Evolutionary conservation across 2,329 filamentous ascomycete species (phyloP).

Genomic region (Epichloe uncinata): DNA sequence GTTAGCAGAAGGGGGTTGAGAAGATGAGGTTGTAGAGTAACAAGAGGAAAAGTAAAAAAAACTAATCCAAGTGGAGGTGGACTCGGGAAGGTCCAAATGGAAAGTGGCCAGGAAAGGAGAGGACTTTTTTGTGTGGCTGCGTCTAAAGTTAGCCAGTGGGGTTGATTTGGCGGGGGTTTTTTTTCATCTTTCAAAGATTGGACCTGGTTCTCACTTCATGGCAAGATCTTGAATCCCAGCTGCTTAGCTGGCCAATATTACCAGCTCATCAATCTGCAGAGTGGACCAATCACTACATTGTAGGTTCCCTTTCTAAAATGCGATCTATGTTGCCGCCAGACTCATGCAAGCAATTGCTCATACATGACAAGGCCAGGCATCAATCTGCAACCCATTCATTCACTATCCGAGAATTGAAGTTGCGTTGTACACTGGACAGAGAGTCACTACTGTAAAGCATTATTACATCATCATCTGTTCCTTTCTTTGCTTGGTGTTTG

Average conservation of each 20-base stretch:
- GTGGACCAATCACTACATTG: too few relatives aligned
- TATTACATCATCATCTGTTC: too few relatives aligned
- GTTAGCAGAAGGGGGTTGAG: conserved; percentile 5
- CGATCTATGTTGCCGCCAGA: too few relatives aligned
- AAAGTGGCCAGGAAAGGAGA: conserved; percentile 1
- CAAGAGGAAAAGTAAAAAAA: background rate
- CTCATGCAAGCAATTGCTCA: too few relatives aligned
- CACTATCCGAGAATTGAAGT: too few relatives aligned
- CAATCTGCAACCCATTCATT: too few relatives aligned
- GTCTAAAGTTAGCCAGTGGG: background rate
- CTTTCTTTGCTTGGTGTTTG: too few relatives aligned
- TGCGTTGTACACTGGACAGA: too few relatives aligned
- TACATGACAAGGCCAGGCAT: too few relatives aligned
- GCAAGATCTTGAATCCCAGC: background rate
- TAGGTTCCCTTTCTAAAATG: too few relatives aligned
- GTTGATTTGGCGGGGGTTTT: background rate
- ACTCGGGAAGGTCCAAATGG: background rate
- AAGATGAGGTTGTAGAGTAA: conserved; percentile 6
- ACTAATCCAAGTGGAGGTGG: background rate
- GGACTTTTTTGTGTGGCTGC: background rate
- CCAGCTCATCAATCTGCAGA: background rate
- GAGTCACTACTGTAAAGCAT: too few relatives aligned
- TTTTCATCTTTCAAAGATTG: background rate
- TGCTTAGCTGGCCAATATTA: background rate
- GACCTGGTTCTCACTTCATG: background rate